Evolutionary conservation across 2,329 filamentous ascomycete species (phyloP).

Genomic region (Diaporthe sp.): DNA sequence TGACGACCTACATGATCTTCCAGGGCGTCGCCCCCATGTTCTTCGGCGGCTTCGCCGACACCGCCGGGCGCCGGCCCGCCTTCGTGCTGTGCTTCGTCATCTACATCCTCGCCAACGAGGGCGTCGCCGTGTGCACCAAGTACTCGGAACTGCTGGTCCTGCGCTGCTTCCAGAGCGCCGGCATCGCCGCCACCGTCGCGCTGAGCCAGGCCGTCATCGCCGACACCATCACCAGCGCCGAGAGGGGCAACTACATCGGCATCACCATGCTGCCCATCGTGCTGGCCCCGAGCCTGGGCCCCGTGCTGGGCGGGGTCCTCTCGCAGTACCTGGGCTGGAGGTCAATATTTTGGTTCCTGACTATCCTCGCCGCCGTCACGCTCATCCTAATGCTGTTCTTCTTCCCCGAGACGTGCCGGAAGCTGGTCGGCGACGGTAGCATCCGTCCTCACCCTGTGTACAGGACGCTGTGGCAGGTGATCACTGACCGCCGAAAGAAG

Average conservation of each 20-base stretch:
- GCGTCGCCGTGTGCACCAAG: conserved; percentile 62
- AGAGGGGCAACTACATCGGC: conserved; percentile 72
- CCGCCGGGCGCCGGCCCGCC: conserved; percentile 65
- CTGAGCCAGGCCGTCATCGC: conserved; percentile 71
- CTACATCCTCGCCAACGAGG: conserved; percentile 68
- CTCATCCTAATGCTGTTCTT: conserved; percentile 55
- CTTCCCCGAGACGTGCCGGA: conserved; percentile 60
- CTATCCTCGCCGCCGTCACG: conserved; percentile 53
- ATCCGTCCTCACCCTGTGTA: conserved; percentile 50
- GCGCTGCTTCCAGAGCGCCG: conserved; percentile 69
- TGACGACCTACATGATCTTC: conserved; percentile 71
- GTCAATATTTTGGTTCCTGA: conserved; percentile 66
- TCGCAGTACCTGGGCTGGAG: conserved; percentile 63
- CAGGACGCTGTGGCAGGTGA: conserved; percentile 46
- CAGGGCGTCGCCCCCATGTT: conserved; percentile 69
- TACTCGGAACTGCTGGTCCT: conserved; percentile 66
- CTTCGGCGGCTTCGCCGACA: conserved; percentile 66
- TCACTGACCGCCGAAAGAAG: conserved; percentile 39
- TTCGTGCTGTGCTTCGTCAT: conserved; percentile 67
- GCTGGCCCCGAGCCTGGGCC: conserved; percentile 58
- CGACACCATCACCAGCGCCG: conserved; percentile 72
- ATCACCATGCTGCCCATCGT: conserved; percentile 63
- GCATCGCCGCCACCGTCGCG: conserved; percentile 71
- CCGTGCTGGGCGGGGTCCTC: conserved; percentile 63
- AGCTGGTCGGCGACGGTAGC: conserved; percentile 60